A percentile compares a stretch with the other conserved stretches of the same genome.
phyloP scores from a whole-genome alignment of 2,329 filamentous ascomycete species.

The Diaporthe vaccinii region DNA sequence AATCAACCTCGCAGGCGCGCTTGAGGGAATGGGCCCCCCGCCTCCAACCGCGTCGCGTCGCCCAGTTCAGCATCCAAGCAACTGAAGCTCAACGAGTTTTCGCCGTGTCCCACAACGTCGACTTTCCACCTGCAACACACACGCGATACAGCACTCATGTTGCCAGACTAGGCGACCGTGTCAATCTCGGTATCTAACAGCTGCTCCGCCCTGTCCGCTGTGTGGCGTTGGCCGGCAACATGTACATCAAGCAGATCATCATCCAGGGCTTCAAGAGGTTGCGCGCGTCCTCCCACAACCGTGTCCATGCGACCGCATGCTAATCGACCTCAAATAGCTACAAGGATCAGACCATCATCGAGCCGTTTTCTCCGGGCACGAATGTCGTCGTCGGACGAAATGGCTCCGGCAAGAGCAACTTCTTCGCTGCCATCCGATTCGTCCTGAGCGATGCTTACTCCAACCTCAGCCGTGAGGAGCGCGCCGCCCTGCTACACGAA shows the following conservation, averaged over 20 bases:
- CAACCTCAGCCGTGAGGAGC: constrained; percentile 94
- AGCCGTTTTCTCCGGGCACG: constrained; percentile 96
- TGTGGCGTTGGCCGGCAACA: constrained; percentile 59
- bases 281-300: constrained; percentile 33
- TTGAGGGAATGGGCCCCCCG: neutral
- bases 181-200: constrained; percentile 20
- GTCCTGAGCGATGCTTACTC: constrained; percentile 98
- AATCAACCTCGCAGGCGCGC: constrained; percentile 10
- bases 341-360: constrained; percentile 99
- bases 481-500: constrained; percentile 96
- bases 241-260: constrained; percentile 99
- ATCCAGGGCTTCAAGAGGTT: constrained; percentile 99
- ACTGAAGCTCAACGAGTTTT: constrained; percentile 6
- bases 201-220: constrained; percentile 40
- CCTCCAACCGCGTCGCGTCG: constrained; percentile 39
- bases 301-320: constrained; percentile 23
- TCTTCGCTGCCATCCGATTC: constrained; percentile 98
- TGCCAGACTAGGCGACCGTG: constrained; percentile 25
- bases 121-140: neutral
- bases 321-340: constrained; percentile 72
- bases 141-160: constrained; percentile 12
- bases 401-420: constrained; percentile 99
- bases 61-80: constrained; percentile 28
- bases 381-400: constrained; percentile 99
- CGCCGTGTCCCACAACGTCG: constrained; percentile 20